Base-by-base conservation (phyloP, 495 filamentous ascomycete genomes). In the Cercophora samala region DNA sequence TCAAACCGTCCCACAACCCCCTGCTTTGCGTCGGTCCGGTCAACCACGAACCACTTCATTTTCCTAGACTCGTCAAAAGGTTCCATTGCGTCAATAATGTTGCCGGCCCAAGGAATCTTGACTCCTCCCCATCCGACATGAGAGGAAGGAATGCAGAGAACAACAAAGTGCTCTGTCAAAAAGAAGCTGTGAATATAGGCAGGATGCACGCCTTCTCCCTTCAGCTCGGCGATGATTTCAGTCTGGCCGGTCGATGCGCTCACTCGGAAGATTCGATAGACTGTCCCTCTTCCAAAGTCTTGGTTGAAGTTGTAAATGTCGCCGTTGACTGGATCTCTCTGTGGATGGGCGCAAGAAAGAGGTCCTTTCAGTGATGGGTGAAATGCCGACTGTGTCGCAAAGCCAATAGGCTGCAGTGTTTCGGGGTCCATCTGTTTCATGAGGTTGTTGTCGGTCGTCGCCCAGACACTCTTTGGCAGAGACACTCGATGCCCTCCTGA, bases 281-380 rank as follows among this genome's bases (percentile, higher is more conserved):
- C 64, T 2, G 80, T 37, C 18, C 46, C 25, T 9, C 66, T 71
- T 26, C 77, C 79, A 54, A 78, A 29, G 0, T 83, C 85, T 42
- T 92, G 84, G 72, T 93, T 93, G 79, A 83, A 92, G 72, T 93
- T 93, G 79, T 84, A 91, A n/a, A 90, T 73, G 67, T 93, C 90
- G 1, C 91, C 91, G 0, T 88, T 93, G 0, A 80, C 69, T 0
- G 89, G 90, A 68, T 93, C 90, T 0, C 81, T 80, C n/a, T 87
- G 85, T 5, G 89, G 85, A 73, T 93, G 91, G 3, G 91, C 82
- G 22, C 83, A 86, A 4, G 87, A 83, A 4, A 90, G 66, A 1
- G 80, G 85, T 0, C 91, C 91, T 17, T 80, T 84, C 15, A 95
- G 77, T 3, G 83, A 80, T 0, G 91, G 89, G 68, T 95, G 89